Base-by-base conservation (phyloP, 1,284 basidiomycete species). In the Ganoderma leucocontextum region DNA sequence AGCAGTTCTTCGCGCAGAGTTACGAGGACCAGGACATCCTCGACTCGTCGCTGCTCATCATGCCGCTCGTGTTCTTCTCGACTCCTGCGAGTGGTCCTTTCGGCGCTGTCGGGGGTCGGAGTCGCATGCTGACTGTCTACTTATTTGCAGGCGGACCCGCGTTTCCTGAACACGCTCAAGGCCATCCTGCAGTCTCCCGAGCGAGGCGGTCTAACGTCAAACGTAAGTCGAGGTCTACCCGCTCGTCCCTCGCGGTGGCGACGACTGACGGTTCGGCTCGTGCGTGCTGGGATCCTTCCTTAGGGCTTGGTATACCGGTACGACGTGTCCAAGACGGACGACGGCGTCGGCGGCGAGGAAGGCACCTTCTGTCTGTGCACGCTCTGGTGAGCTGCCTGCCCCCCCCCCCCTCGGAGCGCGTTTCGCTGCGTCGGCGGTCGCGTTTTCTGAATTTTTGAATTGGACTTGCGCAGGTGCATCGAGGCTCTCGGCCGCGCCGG, bases 331-430 rank as follows among this genome's bases (percentile, higher is more conserved):
- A 92, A 93, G 78, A 88, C 93, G 0, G 91, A 95, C 68, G 96
- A 97, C 76, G 96, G 96, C 8, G 94, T 97, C 22, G 96, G 96
- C 6, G 96, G 96, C 1, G 94, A 96, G 72, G 96, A 96, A 80
- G 96, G 95, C 9, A 94, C 91, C 0, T 94, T 94, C 79, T 92
- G 91, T 72, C 80, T 94, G 25, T 94, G 92, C 75, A 95, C 93
- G 0, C 80, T 95, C 6, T 95, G 93, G 93, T 89, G 69, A 41
- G 80, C 29, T 29, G 29, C 29, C 29, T 29, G 29, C 29, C 29
- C 2, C 29, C 29, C 2, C 29, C 29, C 29, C 2, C 29, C 29
- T 29, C 29, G 29, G 29, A 29, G 29, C 29, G 29, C 29, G 29
- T 29, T 29, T 29, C 29, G 29, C 29, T 29, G 29, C 29, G 29